Evolutionary conservation across 1,139 yeast genomes (phyloP).

Genomic region (Candida buenavistaensis): DNA sequence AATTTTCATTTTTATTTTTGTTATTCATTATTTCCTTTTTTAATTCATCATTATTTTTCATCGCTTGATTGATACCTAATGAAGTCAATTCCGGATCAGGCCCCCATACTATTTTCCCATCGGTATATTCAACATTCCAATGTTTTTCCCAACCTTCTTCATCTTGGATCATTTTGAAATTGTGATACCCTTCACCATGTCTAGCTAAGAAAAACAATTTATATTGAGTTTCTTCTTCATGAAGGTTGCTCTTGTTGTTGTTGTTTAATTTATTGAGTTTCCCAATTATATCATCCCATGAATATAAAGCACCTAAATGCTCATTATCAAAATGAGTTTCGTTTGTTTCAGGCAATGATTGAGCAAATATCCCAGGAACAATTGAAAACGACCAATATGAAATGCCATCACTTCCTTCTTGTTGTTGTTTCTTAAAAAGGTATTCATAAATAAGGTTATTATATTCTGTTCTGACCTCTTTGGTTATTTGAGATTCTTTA

Average conservation of each 20-base stretch:
- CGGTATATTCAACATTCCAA: slow-evolving; percentile 55
- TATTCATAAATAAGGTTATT: background rate
- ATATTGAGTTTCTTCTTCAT: slow-evolving; percentile 40
- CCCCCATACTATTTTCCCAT: slow-evolving; percentile 59
- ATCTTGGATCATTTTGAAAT: slow-evolving; percentile 56
- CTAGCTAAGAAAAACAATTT: slow-evolving; percentile 66
- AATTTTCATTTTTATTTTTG: slow-evolving; percentile 32
- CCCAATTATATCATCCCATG: slow-evolving; percentile 47
- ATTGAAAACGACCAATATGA: slow-evolving; percentile 49
- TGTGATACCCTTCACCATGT: slow-evolving; percentile 82
- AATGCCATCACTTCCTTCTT: no score
- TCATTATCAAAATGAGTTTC: slow-evolving; percentile 51
- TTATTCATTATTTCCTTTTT: slow-evolving; percentile 33
- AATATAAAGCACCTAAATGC: slow-evolving; percentile 47
- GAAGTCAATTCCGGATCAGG: slow-evolving; percentile 70
- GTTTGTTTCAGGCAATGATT: slow-evolving; percentile 47
- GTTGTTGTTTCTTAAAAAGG: background rate
- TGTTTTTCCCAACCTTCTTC: slow-evolving; percentile 56
- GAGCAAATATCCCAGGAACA: slow-evolving; percentile 56
- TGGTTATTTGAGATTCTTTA: slow-evolving; percentile 1
- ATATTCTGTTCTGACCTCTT: slow-evolving; percentile 1
- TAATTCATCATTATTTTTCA: slow-evolving; percentile 49
- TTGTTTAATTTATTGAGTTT: slow-evolving; percentile 41
- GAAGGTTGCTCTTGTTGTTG: no score
- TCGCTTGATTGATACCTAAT: slow-evolving; percentile 50